These are phyloP conservation scores for Cyathus striatus DNA, from an alignment of 768 basidiomycete genomes.

Conservation along the genomic window DNA sequence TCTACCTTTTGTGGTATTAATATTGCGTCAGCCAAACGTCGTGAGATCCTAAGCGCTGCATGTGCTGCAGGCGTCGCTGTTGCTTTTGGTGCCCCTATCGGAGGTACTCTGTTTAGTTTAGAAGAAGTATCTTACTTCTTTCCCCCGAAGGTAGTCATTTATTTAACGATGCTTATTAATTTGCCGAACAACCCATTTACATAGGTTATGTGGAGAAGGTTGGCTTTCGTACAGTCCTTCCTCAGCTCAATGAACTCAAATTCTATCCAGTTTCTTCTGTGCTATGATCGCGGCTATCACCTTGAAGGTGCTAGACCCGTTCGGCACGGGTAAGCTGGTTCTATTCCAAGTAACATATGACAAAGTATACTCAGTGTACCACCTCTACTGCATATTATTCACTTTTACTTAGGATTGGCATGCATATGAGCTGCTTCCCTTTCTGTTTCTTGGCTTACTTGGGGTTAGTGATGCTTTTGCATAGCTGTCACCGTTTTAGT, in stretches of 20 bases:
- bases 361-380: conserved; percentile 39
- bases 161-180: not conserved
- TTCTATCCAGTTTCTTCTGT: conserved; percentile 82
- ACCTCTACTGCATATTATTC: not conserved
- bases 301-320: conserved; percentile 88
- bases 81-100: conserved; percentile 95
- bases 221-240: conserved; percentile 16
- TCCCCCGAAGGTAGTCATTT: conserved; percentile 69
- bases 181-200: not conserved
- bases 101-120: conserved; percentile 86
- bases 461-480: conserved; percentile 50
- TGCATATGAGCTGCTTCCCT: conserved; percentile 80
- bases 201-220: conserved; percentile 96
- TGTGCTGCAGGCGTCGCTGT: conserved; percentile 98
- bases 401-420: conserved; percentile 73
- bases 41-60: conserved; percentile 93
- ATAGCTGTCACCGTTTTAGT: not conserved
- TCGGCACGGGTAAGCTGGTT: conserved; percentile 91
- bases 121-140: conserved; percentile 98
- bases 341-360: conserved; percentile 90
- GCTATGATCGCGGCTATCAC: conserved; percentile 97
- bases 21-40: conserved; percentile 63
- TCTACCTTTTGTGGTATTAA: not conserved
- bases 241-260: conserved; percentile 17
- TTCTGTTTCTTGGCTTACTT: conserved; percentile 82